phyloP scores from a whole-genome alignment of 768 basidiomycete species.

The Xanthoconium purpureum region DNA sequence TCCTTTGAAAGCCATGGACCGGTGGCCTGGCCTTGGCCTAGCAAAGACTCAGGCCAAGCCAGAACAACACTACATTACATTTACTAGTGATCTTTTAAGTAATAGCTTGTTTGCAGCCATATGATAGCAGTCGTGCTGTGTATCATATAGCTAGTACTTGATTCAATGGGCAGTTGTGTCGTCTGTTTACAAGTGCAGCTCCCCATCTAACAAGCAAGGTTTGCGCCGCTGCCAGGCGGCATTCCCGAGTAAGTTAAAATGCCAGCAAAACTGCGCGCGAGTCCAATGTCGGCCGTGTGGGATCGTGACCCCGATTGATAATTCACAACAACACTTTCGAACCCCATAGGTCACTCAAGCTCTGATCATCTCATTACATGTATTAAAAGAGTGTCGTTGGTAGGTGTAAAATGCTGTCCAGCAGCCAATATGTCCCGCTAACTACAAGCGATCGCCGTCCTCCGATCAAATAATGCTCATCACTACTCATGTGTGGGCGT shows the following conservation, averaged over 20 bases:
- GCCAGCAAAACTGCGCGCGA: slow-evolving; percentile 17
- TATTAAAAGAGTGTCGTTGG: slow-evolving; percentile 11
- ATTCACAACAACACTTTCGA: background rate
- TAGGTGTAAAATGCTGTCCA: slow-evolving; percentile 6
- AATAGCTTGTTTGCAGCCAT: too few relatives aligned
- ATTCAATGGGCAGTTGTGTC: too few relatives aligned
- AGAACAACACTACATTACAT: too few relatives aligned
- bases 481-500: background rate
- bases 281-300: slow-evolving; percentile 5
- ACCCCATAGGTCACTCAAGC: background rate
- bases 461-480: background rate
- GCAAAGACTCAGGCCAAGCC: too few relatives aligned
- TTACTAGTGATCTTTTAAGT: too few relatives aligned
- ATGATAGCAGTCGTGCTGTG: too few relatives aligned
- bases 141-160: too few relatives aligned
- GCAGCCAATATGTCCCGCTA: slow-evolving; percentile 9
- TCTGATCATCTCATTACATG: background rate
- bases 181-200: too few relatives aligned
- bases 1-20: too few relatives aligned
- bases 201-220: too few relatives aligned
- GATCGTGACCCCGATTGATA: background rate
- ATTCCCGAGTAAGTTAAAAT: slow-evolving; percentile 10
- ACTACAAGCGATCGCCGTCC: slow-evolving; percentile 8
- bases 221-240: too few relatives aligned
- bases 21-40: too few relatives aligned